Evolutionary conservation across 495 filamentous ascomycete species (phyloP).

Genomic region (Barbatosphaeria neglecta): DNA sequence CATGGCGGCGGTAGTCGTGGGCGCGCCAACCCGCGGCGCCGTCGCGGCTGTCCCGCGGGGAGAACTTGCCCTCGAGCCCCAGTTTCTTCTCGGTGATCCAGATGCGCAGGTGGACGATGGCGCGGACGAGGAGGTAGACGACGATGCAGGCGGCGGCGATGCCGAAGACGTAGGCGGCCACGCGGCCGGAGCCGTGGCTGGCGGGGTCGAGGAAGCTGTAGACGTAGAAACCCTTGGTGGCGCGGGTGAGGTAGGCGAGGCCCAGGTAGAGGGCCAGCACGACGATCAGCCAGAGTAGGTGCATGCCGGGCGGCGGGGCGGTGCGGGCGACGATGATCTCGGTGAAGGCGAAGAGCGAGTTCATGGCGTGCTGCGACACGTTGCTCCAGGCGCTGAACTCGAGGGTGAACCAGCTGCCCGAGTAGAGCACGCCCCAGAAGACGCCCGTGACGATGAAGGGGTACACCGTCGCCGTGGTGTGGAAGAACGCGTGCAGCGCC

Average conservation of each 20-base stretch:
- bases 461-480: constrained; percentile 52
- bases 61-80: constrained; percentile 33
- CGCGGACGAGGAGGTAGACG: constrained; percentile 45
- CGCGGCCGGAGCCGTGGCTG: constrained; percentile 20
- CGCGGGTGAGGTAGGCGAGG: constrained; percentile 61
- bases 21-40: not conserved
- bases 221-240: constrained; percentile 58
- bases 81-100: constrained; percentile 42
- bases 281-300: constrained; percentile 45
- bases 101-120: constrained; percentile 32
- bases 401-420: constrained; percentile 37
- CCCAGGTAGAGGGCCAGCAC: constrained; percentile 59
- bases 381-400: constrained; percentile 54
- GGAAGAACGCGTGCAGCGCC: constrained; percentile 52
- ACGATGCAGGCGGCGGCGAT: constrained; percentile 54
- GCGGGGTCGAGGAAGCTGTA: constrained; percentile 62
- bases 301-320: constrained; percentile 43
- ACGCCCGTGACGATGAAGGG: constrained; percentile 60
- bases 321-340: constrained; percentile 60
- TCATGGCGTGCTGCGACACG: constrained; percentile 63
- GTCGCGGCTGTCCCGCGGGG: not conserved
- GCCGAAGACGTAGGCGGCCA: constrained; percentile 48
- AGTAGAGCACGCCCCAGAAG: constrained; percentile 49
- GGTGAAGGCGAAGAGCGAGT: constrained; percentile 56
- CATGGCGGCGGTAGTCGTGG: not conserved